Evolutionary conservation across 202 grass and related monocot species (phyloP).

Genomic region (Thinopyrum obtusiflorum): DNA sequence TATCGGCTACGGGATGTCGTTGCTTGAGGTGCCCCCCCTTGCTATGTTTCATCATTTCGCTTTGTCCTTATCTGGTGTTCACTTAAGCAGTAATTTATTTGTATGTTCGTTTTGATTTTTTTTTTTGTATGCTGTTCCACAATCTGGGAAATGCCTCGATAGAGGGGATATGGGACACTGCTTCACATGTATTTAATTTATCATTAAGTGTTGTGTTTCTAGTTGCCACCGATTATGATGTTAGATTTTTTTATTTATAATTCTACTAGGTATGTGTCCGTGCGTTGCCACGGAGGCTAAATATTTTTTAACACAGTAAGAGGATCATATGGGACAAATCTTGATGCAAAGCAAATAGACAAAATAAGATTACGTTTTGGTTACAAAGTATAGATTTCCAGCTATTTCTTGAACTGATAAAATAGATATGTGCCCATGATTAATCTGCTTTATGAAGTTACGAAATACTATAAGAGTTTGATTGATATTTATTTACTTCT

Average conservation of each 20-base stretch:
- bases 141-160: background rate
- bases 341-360: too few relatives aligned
- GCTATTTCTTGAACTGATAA: too few relatives aligned
- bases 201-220: background rate
- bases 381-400: too few relatives aligned
- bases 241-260: background rate
- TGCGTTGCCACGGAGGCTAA: too few relatives aligned
- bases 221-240: background rate
- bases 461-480: too few relatives aligned
- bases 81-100: background rate
- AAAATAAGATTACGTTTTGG: too few relatives aligned
- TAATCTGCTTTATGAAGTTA: too few relatives aligned
- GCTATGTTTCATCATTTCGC: background rate
- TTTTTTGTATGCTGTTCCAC: background rate
- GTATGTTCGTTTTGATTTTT: background rate
- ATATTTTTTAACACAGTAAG: too few relatives aligned
- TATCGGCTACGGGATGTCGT: slow-evolving; percentile 70
- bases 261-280: too few relatives aligned
- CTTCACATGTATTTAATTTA: background rate
- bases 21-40: slow-evolving; percentile 59
- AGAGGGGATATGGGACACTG: background rate
- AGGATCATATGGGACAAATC: too few relatives aligned
- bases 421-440: too few relatives aligned
- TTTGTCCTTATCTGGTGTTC: background rate
- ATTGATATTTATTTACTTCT: too few relatives aligned